Evolutionary conservation across 495 filamentous ascomycete genomes (phyloP), one percentile per base, ranked within the genome.

Genomic region (Penicillium crystallinum): DNA sequence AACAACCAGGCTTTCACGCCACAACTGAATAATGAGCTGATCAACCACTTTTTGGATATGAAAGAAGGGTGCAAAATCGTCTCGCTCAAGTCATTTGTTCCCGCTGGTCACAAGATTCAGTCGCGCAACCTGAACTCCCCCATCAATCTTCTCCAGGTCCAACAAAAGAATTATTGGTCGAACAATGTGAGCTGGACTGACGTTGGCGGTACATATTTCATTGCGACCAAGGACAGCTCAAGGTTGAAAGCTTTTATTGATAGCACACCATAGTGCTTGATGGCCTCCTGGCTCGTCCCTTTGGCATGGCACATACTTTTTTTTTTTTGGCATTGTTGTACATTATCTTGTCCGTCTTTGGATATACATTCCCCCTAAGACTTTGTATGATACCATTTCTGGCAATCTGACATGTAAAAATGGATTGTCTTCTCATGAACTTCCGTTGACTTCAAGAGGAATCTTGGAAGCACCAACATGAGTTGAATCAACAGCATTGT

Each of bases 1-100:
- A 98, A 98, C 74, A 98, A 97, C 69, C 89, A 97, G 70, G 93
- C 88, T 18, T 98, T 98, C 67, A 88, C 83, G 11, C 83, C 90
- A 4, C 79, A 83, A 38, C 79, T 96, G 49, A 98, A 97, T 70
- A 86, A 88, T 62, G 80, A 84, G 56, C 79, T 98, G 46, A 83
- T 90, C 55, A 85, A 88, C 55, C 87, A 96, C 73, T 98, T 98
- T 64, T 69, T 98, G 53, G 93, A 98, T 64, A 79, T 97, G 58
- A 97, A 96, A 69, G 84, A 90, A 43, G 95, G 95, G 23, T 88
- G 87, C 64, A 83, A 87, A 66, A 87, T 98, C 51, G 84, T 97
- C 27, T 89, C 85, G 9, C 71, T 95, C 25, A 90, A 90, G 63
- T 85, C 83, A 4, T 95, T 95, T 61, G 88, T 90, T 18, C 81